A percentile compares a stretch with the other conserved stretches of the same genome.
phyloP scores from a whole-genome alignment of 768 basidiomycete genomes.

The Leucosporidium scottii region DNA sequence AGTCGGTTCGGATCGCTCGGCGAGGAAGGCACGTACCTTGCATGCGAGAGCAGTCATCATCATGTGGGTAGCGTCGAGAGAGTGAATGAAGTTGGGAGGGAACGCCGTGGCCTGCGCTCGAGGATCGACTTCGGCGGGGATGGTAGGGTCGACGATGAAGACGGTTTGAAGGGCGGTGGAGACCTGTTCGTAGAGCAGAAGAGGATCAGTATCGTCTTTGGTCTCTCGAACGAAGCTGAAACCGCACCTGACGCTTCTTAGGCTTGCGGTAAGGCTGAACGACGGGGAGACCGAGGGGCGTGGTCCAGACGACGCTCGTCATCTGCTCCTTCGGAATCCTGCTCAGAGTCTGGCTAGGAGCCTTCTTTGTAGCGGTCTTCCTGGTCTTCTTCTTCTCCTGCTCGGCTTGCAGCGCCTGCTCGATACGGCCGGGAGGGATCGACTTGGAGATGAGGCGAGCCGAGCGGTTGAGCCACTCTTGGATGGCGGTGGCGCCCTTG shows the following conservation, averaged over 20 bases:
- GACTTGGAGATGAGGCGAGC: conserved; percentile 81
- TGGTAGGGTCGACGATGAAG: conserved; percentile 78
- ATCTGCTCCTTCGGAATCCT: conserved; percentile 77
- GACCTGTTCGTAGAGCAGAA: conserved; percentile 43
- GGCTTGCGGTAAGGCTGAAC: conserved; percentile 90
- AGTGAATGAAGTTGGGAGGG: conserved; percentile 98
- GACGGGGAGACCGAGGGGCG: conserved; percentile 86
- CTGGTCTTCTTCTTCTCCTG: conserved; percentile 6
- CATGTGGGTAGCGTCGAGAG: conserved; percentile 97
- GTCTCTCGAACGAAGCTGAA: neutral
- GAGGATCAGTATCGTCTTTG: neutral
- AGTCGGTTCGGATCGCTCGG: neutral
- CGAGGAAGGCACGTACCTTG: conserved; percentile 50
- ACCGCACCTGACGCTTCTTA: conserved; percentile 59
- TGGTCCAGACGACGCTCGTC: conserved; percentile 94
- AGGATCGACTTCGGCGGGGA: conserved; percentile 68
- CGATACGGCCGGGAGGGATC: conserved; percentile 56
- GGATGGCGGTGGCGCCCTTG: conserved; percentile 82
- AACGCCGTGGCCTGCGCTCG: conserved; percentile 90
- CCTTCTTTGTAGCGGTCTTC: neutral
- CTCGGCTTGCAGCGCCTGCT: conserved; percentile 30
- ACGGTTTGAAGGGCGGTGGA: conserved; percentile 77
- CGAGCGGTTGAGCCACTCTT: conserved; percentile 76
- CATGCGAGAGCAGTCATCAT: conserved; percentile 90
- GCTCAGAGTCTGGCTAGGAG: conserved; percentile 33